phyloP scores from a whole-genome alignment of 2,329 filamentous ascomycete genomes.

The Alternaria viburni region DNA sequence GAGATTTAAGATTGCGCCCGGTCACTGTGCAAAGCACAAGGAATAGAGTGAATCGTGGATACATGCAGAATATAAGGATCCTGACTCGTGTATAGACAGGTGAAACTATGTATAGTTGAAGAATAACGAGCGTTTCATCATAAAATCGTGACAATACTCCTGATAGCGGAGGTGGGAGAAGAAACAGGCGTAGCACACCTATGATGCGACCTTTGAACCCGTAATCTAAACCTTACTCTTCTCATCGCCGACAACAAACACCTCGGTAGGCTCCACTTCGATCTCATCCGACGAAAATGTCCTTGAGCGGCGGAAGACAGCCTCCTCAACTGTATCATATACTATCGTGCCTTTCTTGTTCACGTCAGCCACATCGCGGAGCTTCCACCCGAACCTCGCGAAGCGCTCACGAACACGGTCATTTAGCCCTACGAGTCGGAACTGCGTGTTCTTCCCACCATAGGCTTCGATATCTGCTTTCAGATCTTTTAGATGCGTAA shows the following conservation, averaged over 20 bases:
- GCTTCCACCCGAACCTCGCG: constrained; percentile 42
- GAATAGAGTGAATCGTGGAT: background rate
- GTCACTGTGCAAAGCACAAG: background rate
- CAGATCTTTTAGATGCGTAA: constrained; percentile 58
- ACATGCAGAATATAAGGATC: background rate
- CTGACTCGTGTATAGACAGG: background rate
- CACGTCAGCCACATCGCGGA: constrained; percentile 16
- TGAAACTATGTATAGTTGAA: background rate
- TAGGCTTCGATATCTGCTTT: constrained; percentile 58
- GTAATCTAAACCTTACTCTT: constrained; percentile 20
- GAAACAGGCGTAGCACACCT: background rate
- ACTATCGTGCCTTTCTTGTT: constrained; percentile 18
- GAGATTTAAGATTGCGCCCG: background rate
- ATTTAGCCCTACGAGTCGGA: constrained; percentile 59
- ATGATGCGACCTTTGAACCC: background rate
- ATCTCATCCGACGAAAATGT: constrained; percentile 16
- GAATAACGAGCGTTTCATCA: background rate
- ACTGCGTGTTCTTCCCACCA: constrained; percentile 54
- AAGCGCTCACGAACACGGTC: constrained; percentile 47
- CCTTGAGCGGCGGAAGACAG: constrained; percentile 14
- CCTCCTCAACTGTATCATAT: constrained; percentile 23
- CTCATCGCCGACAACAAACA: constrained; percentile 21
- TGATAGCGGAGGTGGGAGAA: background rate
- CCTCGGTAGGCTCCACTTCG: constrained; percentile 18
- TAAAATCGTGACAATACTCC: background rate